Evolutionary conservation across 2,329 filamentous ascomycete genomes (phyloP), one percentile per base, ranked within the genome.

Genomic region (Plenodomus tracheiphilus): DNA sequence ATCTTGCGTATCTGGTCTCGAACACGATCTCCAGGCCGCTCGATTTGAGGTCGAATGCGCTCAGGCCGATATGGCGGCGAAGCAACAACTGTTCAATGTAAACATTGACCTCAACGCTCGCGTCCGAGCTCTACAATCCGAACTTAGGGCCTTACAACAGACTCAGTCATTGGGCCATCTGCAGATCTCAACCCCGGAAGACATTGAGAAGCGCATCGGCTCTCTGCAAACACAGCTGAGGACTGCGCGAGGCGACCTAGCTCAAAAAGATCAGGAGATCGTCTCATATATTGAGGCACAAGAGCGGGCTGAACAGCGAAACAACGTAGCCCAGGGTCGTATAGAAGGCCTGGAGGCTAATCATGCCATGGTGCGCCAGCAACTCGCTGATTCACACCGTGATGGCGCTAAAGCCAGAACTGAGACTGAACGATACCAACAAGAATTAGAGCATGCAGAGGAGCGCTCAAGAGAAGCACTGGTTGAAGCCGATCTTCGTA

Each of bases 351-450:
- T 71, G 9, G 68, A 70, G 40, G 44, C 43, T 8, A 61, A 55
- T 13, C 51, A 66, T 8, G 50, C 58, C 4, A 47, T 58, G 4
- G 58, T 72, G n/a, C 69, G 69, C 25, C 57, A 66, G 36, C 68
- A 71, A 43, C 62, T 72, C 11, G 56, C 62, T 8, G 62, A 71
- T 43, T 61, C 65, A 10, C 66, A 66, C 18, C 66, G 57, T 5
- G 58, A 65, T n/a, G 58, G 39, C 21, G 54, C 64, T 1, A 64
- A 56, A 49, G 51, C 58, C 2, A 58, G 57, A 19, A 53, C 63
- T 11, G 58, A 68, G 34, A 54, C 51, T 17, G 64, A 71, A 46
- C 58, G 61, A 17, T 49, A 63, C n/a, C 50, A 65, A 13, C 53
- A 48, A 8, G 61, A 69, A n/a, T 41, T 68, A 1, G 53, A 65